phyloP scores from a whole-genome alignment of 2,329 filamentous ascomycete genomes.

The Cladophialophora exuberans region DNA sequence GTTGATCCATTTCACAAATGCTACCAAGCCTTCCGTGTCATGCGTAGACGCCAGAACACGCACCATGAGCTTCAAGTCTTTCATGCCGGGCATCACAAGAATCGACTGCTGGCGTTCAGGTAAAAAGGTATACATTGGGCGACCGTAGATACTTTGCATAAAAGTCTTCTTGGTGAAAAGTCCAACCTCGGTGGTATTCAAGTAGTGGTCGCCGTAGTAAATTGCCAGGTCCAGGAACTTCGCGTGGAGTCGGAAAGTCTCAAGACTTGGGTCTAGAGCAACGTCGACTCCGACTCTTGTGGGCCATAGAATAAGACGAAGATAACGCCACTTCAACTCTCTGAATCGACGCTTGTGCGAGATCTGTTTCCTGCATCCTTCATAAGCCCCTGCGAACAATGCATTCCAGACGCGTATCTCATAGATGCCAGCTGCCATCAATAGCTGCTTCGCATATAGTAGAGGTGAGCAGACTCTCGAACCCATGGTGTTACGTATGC shows the following conservation, averaged over 20 bases:
- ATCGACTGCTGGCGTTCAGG: slow-evolving; percentile 5
- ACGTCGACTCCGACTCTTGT: neutral
- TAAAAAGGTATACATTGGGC: slow-evolving; percentile 15
- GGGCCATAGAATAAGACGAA: slow-evolving; percentile 12
- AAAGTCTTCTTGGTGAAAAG: slow-evolving; percentile 19
- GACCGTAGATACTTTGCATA: slow-evolving; percentile 19
- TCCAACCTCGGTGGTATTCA: slow-evolving; percentile 8
- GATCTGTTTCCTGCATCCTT: slow-evolving; percentile 4
- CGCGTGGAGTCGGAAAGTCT: slow-evolving; percentile 22
- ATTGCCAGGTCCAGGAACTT: slow-evolving; percentile 9
- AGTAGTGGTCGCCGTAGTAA: slow-evolving; percentile 12
- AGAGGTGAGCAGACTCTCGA: too few relatives aligned
- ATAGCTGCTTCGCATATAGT: slow-evolving; percentile 18
- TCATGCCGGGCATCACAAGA: slow-evolving; percentile 17
- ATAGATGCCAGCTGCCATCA: slow-evolving; percentile 5
- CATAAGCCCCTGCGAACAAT: slow-evolving; percentile 18
- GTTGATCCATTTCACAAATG: slow-evolving; percentile 33
- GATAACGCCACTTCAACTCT: slow-evolving; percentile 11
- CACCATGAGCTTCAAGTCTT: slow-evolving; percentile 25
- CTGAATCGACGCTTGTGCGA: slow-evolving; percentile 7
- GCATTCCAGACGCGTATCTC: slow-evolving; percentile 28
- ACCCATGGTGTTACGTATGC: too few relatives aligned
- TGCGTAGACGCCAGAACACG: slow-evolving; percentile 19
- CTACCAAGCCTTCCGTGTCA: slow-evolving; percentile 18
- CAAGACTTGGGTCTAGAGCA: slow-evolving; percentile 20